These are phyloP conservation scores for Trichoderma asperelloides DNA, from an alignment of 495 filamentous ascomycete species.

Conservation along the genomic window DNA sequence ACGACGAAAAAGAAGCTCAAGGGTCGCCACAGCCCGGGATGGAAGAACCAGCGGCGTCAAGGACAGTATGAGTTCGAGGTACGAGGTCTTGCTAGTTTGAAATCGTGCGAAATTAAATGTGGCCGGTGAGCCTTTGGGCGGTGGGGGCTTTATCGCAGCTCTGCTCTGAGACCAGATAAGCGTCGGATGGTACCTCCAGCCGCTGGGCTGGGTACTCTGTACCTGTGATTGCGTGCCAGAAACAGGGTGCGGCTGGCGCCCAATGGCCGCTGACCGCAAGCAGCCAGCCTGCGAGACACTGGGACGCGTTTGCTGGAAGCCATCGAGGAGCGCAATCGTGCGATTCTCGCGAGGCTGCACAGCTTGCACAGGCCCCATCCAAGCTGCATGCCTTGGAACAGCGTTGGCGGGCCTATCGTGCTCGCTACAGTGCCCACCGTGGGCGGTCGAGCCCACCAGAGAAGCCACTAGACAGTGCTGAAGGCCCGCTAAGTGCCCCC, in stretches of 20 bases:
- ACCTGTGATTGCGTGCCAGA: not conserved
- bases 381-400: constrained; percentile 1
- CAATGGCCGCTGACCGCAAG: not conserved
- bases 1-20: not conserved
- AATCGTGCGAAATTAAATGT: constrained; percentile 8
- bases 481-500: not conserved
- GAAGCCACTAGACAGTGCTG: not conserved
- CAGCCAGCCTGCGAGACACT: not conserved
- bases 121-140: constrained; percentile 5
- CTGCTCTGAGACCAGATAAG: not conserved
- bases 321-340: not conserved
- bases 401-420: not conserved
- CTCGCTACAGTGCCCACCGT: not conserved
- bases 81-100: constrained; percentile 2
- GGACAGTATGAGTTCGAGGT: constrained; percentile 8
- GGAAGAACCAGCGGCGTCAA: constrained; percentile 1
- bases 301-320: not conserved
- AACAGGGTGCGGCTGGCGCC: not conserved
- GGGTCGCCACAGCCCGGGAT: constrained; percentile 5
- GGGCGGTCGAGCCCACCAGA: not conserved
- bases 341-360: constrained; percentile 3
- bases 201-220: not conserved
- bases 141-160: not conserved
- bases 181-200: not conserved
- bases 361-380: not conserved